Evolutionary conservation across 2,329 filamentous ascomycete species (phyloP), one percentile per base, ranked within the genome.

Genomic region (Trichoderma harzianum): DNA sequence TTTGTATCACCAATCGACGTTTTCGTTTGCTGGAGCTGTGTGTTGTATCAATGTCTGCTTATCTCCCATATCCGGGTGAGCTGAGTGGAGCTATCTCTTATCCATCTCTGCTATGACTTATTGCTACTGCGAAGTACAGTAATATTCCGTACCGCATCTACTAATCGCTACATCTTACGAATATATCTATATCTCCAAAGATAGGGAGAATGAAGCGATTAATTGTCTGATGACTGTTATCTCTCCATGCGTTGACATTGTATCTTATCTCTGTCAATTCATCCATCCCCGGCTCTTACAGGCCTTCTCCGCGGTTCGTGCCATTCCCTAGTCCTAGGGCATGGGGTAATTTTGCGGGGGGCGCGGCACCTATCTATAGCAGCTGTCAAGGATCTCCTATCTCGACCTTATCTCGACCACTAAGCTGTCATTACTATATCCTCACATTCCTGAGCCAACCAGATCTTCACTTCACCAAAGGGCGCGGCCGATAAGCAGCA

Each of bases 191-290:
- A 43, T 43, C 16, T 7, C 16, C 21, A 69, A 14, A 69, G 55
- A 69, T 69, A 69, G 28, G 36, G 43, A 7, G 11, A 7, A 10
- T 5, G 24, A 18, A 24, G 53, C 28, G 24, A 69, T 69, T 69
- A 58, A 36, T 69, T 51, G 66, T n/a, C 14, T 12, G 36, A 69
- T 69, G 66, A 61, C 66, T 61, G 66, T 69, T 69, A 69, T 69
- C 66, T 51, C 10, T 7, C n/a, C 3, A 69, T 51, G 18, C 28
- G 28, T 18, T 60, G 53, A 61, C 66, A 51, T 30, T 53, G 16
- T 24, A n/a, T 24, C 66, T 69, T 70, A 70, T 65, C 64, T 39
- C 24, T 67, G 16, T 7, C 58, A 39, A 12, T 5, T 21, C 14
- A 34, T 47, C 36, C 24, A 21, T n/a, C 7, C 18, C 36, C 55